Percentiles rank a stretch among this genome's conserved stretches.
These are phyloP conservation scores for Flaveria robusta DNA, from an alignment of 129 eudicot species.

Conservation along the genomic window DNA sequence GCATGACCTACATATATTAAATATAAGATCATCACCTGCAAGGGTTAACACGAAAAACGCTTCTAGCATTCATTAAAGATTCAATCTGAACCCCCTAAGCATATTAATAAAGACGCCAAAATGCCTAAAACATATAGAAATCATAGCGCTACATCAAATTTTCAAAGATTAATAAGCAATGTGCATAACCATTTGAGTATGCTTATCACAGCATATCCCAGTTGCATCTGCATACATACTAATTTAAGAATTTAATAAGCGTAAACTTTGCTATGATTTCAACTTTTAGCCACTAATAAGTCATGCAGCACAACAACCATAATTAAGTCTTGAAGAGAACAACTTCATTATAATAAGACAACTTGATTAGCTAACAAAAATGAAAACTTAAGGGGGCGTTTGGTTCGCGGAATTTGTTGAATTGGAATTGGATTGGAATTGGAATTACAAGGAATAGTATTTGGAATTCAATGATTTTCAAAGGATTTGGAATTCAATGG, in stretches of 20 bases:
- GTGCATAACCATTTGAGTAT: conserved; percentile 1
- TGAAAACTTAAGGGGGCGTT: background rate
- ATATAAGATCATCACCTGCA: background rate
- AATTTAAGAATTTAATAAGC: no score
- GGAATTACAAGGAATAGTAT: no score
- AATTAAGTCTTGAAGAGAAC: background rate
- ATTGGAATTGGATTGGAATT: no score
- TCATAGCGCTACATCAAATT: background rate
- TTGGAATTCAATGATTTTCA: no score
- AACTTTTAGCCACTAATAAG: no score
- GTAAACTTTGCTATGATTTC: no score
- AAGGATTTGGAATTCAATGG: no score
- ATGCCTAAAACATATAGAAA: background rate
- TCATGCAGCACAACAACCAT: no score
- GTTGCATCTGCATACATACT: background rate
- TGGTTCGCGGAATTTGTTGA: no score
- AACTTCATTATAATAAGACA: background rate
- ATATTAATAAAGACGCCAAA: no score
- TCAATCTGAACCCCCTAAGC: background rate
- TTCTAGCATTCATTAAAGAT: background rate
- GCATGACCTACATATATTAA: background rate
- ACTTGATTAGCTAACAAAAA: conserved; percentile 6
- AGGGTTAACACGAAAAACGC: background rate
- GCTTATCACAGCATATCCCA: no score
- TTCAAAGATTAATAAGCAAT: conserved; percentile 9